Evolutionary conservation across 1,139 yeast species (phyloP), one percentile per base, ranked within the genome.

Genomic region (Taphrina deformans): DNA sequence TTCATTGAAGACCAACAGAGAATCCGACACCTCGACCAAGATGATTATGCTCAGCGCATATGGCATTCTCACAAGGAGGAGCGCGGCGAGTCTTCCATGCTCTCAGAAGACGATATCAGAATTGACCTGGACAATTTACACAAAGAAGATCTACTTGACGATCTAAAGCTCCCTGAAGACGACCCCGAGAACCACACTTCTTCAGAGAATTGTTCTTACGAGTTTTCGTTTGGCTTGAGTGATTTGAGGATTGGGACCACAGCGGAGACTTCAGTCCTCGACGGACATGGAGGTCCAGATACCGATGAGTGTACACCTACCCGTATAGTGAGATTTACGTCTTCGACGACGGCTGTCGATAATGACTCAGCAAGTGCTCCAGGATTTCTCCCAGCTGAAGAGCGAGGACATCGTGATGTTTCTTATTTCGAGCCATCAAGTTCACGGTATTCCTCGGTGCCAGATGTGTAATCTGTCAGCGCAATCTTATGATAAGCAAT

Each of bases 11-110:
- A 44, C 27, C 48, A 51, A 27, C 55, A 51, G 16, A n/a, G 29
- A 10, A 12, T 51, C 1, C 41, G 55, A 18, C 40, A 51, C n/a
- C 16, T 16, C 10, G 27, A 51, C 12, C 16, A 31, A 29, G 23
- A 14, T 14, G 55, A 51, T 18, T 29, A 14, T 14, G 55, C 55
- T 31, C 31, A 33, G 29, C n/a, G 41, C n/a, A 51, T 51, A 5
- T 51, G 55, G 55, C n/a, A 51, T 9, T 51, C 55, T 7, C 55
- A 51, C 41, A 51, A 51, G 55, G 41, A 51, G 27, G 55, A 51
- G n/a, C 31, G 55, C 3, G 55, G 55, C 2, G 55, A 51, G 10
- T 21, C 41, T 5, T 51, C 55, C 44, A 51, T 51, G 41, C 41
- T 51, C 3, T 51, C 55, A 18, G 55, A 51, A 7, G 55, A 51